These are phyloP conservation scores for Pulicaria dysenterica DNA, from an alignment of 129 eudicot species.

Conservation along the genomic window DNA sequence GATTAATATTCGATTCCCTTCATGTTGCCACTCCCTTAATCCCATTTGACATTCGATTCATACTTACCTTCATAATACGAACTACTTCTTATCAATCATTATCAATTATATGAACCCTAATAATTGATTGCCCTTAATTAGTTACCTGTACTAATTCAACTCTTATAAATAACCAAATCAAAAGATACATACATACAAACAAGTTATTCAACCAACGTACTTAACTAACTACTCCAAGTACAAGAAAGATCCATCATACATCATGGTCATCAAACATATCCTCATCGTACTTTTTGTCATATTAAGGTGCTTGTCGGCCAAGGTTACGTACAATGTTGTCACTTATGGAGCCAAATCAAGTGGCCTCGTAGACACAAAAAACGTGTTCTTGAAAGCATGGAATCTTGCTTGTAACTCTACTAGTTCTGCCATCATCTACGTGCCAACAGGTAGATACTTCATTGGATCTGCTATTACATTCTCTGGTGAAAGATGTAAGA, in stretches of 20 bases:
- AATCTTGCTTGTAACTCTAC: background rate
- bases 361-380: constrained; percentile 4
- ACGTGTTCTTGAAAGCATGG: constrained; percentile 5
- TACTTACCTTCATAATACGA: background rate
- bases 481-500: constrained; percentile 11
- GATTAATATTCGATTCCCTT: background rate
- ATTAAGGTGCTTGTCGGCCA: background rate
- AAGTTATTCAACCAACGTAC: background rate
- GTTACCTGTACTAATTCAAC: background rate
- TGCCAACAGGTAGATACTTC: constrained; percentile 15
- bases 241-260: background rate
- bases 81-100: constrained; percentile 20
- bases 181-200: background rate
- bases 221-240: background rate
- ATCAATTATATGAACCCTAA: background rate
- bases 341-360: constrained; percentile 7
- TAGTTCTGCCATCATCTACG: background rate
- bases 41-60: constrained; percentile 19
- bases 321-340: constrained; percentile 10
- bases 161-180: constrained; percentile 23
- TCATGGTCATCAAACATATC: constrained; percentile 4
- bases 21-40: background rate
- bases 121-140: background rate
- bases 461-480: constrained; percentile 14
- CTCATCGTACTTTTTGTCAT: background rate